Evolutionary conservation across 2,329 filamentous ascomycete genomes (phyloP).

Genomic region (Ophiostoma tasmaniense): DNA sequence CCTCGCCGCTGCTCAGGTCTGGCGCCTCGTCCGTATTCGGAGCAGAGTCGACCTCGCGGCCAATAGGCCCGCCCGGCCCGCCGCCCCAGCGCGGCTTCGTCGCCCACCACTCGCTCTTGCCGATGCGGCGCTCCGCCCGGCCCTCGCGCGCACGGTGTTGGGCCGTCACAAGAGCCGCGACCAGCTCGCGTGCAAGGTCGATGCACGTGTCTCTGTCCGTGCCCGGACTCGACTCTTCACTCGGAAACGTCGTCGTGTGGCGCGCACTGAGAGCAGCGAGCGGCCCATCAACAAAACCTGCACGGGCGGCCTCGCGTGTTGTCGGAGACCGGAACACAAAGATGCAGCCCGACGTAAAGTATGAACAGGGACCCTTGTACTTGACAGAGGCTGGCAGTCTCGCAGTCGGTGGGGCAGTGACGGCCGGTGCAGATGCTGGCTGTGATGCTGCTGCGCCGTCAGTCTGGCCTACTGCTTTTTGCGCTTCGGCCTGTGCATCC

Average conservation of each 20-base stretch:
- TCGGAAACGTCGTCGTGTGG: constrained; percentile 42
- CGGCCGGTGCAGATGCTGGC: background rate
- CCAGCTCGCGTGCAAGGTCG: constrained; percentile 53
- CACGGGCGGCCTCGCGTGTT: constrained; percentile 51
- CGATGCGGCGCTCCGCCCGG: constrained; percentile 46
- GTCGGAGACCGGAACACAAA: constrained; percentile 53
- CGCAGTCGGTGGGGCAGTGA: background rate
- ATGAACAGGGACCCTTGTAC: constrained; percentile 34
- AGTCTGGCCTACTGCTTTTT: background rate
- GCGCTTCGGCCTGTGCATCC: background rate
- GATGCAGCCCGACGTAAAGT: constrained; percentile 49
- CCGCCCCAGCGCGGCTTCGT: constrained; percentile 54
- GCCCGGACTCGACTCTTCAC: background rate
- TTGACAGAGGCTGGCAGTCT: background rate
- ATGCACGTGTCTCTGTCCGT: constrained; percentile 44
- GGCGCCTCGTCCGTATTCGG: constrained; percentile 32
- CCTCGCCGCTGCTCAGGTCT: constrained; percentile 29
- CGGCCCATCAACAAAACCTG: constrained; percentile 53
- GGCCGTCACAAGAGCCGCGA: constrained; percentile 52
- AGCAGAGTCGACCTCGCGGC: constrained; percentile 44
- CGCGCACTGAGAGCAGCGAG: constrained; percentile 52
- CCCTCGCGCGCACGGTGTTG: constrained; percentile 55
- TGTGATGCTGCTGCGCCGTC: background rate
- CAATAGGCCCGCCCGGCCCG: constrained; percentile 53
- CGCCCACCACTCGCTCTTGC: constrained; percentile 55